Conservation (phyloP, 768 basidiomycete genomes). For the Crepidotus variabilis region DNA sequence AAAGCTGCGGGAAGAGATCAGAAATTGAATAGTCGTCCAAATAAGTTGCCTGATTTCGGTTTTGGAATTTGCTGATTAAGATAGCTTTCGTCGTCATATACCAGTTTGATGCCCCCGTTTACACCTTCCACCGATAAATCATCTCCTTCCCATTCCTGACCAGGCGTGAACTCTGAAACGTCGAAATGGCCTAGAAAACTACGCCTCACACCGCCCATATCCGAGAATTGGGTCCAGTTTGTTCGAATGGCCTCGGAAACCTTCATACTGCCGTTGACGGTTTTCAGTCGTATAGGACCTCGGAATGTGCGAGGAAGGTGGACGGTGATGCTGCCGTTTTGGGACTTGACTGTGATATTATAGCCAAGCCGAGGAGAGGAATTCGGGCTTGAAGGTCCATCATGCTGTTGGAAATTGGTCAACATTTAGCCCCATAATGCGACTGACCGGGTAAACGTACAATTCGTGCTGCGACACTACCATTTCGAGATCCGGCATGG, state of each 20-base stretch:
- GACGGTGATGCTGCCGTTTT: conserved; percentile 28
- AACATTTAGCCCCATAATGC: not conserved
- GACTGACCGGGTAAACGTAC: conserved; percentile 16
- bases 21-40: conserved; percentile 22
- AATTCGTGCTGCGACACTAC: conserved; percentile 18
- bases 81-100: conserved; percentile 31
- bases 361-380: conserved; percentile 18
- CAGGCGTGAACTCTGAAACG: conserved; percentile 10
- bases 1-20: no score
- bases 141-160: conserved; percentile 31
- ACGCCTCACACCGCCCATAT: conserved; percentile 22
- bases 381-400: conserved; percentile 9
- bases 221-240: conserved; percentile 27
- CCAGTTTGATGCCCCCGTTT: conserved; percentile 32
- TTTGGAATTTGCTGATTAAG: not conserved
- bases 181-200: conserved; percentile 35
- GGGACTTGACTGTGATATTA: conserved; percentile 16
- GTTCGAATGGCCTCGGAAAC: conserved; percentile 26
- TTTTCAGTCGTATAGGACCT: conserved; percentile 27
- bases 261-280: conserved; percentile 21
- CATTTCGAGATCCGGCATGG: conserved; percentile 22
- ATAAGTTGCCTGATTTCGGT: conserved; percentile 15
- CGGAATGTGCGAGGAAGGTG: conserved; percentile 38
- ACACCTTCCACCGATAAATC: conserved; percentile 27
- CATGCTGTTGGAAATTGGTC: conserved; percentile 13